A percentile compares a stretch with the other conserved stretches of the same genome.
These are phyloP conservation scores for Cordyceps cateniannulata DNA, from an alignment of 2,329 filamentous ascomycete species.

Conservation along the genomic window DNA sequence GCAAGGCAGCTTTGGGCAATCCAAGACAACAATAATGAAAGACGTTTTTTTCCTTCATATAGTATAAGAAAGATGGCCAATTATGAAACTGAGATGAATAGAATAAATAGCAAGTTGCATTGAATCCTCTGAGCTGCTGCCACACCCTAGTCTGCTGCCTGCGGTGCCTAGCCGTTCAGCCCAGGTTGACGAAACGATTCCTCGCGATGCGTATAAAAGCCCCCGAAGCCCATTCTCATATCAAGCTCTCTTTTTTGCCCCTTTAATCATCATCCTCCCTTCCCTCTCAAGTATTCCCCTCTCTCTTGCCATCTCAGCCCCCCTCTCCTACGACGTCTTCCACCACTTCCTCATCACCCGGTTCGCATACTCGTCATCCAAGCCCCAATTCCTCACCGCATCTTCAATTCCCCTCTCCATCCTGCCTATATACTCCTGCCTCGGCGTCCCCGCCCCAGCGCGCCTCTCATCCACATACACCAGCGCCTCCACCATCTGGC, in stretches of 20 bases:
- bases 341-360: conserved; percentile 45
- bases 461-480: conserved; percentile 52
- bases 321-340: conserved; percentile 9
- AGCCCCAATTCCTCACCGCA: conserved; percentile 43
- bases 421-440: conserved; percentile 52
- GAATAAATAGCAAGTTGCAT: too few species aligned
- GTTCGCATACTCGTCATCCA: conserved; percentile 50
- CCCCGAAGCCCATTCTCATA: background rate
- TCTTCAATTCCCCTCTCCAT: conserved; percentile 60
- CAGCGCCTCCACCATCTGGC: conserved; percentile 34
- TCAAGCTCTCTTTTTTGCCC: background rate
- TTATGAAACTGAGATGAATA: too few species aligned
- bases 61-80: too few species aligned
- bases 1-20: too few species aligned
- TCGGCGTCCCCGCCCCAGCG: conserved; percentile 32
- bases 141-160: conserved; percentile 20
- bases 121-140: conserved; percentile 76
- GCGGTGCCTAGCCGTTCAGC: background rate
- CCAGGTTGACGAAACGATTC: background rate
- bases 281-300: background rate
- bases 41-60: too few species aligned
- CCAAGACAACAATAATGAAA: too few species aligned
- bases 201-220: background rate
- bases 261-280: background rate
- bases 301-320: background rate